phyloP scores from a whole-genome alignment of 768 basidiomycete genomes.

The Pleurotus sapidus region DNA sequence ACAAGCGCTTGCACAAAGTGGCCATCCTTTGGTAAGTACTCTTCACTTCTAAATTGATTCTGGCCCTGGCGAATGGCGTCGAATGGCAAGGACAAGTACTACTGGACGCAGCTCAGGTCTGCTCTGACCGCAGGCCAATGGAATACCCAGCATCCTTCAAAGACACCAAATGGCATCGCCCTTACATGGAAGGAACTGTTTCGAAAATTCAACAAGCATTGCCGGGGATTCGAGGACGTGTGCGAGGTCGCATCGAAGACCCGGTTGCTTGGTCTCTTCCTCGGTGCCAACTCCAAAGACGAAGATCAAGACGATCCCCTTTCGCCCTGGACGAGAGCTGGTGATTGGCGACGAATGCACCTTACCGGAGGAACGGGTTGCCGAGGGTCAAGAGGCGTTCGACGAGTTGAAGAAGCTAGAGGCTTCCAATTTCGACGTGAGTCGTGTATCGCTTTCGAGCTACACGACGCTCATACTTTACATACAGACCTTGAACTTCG shows the following conservation, averaged over 20 bases:
- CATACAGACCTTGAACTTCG: conserved; percentile 66
- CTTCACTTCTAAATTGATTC: no score
- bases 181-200: conserved; percentile 78
- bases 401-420: conserved; percentile 49
- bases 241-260: conserved; percentile 68
- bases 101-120: conserved; percentile 72
- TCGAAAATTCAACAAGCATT: conserved; percentile 87
- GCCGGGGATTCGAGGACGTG: conserved; percentile 54
- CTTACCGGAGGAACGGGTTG: conserved; percentile 49
- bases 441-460: conserved; percentile 24
- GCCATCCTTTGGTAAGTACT: no score
- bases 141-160: conserved; percentile 61
- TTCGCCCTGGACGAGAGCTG: conserved; percentile 28
- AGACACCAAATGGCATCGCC: conserved; percentile 44
- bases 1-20: no score
- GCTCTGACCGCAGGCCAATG: conserved; percentile 75
- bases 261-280: conserved; percentile 57
- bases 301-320: conserved; percentile 52
- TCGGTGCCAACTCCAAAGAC: conserved; percentile 43
- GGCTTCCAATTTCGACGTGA: conserved; percentile 54
- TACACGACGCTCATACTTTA: conserved; percentile 9
- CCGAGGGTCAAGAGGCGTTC: conserved; percentile 57
- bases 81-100: conserved; percentile 62
- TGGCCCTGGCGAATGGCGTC: no score
- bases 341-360: conserved; percentile 57